Evolutionary conservation across 1,284 basidiomycete genomes (phyloP).

Genomic region (Fistulinella cinereoalba): DNA sequence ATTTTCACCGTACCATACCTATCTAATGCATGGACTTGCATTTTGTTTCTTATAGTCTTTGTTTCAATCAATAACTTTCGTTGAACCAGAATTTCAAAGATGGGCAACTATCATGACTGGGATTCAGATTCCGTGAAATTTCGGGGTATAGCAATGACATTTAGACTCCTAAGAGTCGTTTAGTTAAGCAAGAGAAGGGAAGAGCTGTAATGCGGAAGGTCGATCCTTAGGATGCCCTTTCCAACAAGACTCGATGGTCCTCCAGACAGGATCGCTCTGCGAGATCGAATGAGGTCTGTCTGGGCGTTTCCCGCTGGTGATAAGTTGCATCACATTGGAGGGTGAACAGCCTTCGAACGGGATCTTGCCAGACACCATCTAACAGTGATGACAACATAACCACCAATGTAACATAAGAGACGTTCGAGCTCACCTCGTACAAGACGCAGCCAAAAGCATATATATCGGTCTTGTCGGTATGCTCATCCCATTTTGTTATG

Average conservation of each 20-base stretch:
- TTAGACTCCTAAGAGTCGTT: background rate
- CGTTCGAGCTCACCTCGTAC: background rate
- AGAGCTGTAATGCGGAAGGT: conserved; percentile 14
- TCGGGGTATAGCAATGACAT: no score
- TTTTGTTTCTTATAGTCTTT: conserved; percentile 17
- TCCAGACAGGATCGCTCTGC: conserved; percentile 18
- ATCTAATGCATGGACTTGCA: conserved; percentile 19
- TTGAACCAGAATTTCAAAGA: background rate
- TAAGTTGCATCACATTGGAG: background rate
- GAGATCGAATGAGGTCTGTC: conserved; percentile 7
- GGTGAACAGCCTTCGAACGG: conserved; percentile 13
- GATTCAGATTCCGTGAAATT: no score
- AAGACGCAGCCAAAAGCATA: conserved; percentile 22
- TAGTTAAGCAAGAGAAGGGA: background rate
- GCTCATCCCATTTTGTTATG: conserved; percentile 2
- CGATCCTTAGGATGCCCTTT: conserved; percentile 4
- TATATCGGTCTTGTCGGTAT: conserved; percentile 20
- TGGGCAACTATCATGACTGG: background rate
- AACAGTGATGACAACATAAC: conserved; percentile 2
- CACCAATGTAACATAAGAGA: background rate
- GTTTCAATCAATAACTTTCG: conserved; percentile 7
- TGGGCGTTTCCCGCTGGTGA: conserved; percentile 6
- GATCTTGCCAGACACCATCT: conserved; percentile 26
- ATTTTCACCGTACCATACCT: conserved; percentile 12
- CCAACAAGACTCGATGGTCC: conserved; percentile 12